These are phyloP conservation scores for Diutina rugosa DNA, from an alignment of 1,139 yeast genomes.

Conservation along the genomic window DNA sequence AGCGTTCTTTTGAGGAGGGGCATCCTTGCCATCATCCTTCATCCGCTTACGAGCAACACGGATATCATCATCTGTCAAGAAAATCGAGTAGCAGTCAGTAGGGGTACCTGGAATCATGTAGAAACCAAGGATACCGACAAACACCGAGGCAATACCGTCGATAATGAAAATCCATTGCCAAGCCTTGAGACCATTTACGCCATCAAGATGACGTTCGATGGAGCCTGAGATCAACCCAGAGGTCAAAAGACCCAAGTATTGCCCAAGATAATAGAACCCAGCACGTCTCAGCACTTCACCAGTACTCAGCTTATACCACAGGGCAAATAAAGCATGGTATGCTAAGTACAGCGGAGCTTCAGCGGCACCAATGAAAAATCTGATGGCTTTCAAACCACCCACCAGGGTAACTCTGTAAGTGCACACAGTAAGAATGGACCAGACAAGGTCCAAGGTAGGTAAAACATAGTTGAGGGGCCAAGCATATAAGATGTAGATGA, in stretches of 20 bases:
- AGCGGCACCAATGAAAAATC: conserved; percentile 50
- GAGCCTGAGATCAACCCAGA: conserved; percentile 57
- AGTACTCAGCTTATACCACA: conserved; percentile 10
- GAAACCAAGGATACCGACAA: conserved; percentile 50
- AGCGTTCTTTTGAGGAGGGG: background rate
- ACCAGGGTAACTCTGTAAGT: conserved; percentile 33
- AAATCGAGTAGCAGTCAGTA: conserved; percentile 39
- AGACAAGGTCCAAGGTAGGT: conserved; percentile 46
- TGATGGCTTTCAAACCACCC: conserved; percentile 37
- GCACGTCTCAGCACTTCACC: conserved; percentile 36
- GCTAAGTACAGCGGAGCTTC: conserved; percentile 52
- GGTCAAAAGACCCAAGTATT: conserved; percentile 46
- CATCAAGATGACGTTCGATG: conserved; percentile 33
- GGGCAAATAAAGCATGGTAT: conserved; percentile 46
- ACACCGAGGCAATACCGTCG: conserved; percentile 49
- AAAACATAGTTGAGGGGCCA: conserved; percentile 43
- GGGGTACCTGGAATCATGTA: conserved; percentile 64
- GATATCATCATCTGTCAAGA: conserved; percentile 52
- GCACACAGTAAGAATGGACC: conserved; percentile 56
- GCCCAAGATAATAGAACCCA: conserved; percentile 48
- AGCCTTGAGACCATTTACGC: conserved; percentile 37
- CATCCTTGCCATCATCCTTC: conserved; percentile 10
- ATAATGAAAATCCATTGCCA: conserved; percentile 71
- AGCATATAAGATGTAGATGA: conserved; percentile 29
- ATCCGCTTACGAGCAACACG: conserved; percentile 47